Evolutionary conservation across 768 basidiomycete genomes (phyloP), one percentile per base, ranked within the genome.

Genomic region (Gautieria morchelliformis): DNA sequence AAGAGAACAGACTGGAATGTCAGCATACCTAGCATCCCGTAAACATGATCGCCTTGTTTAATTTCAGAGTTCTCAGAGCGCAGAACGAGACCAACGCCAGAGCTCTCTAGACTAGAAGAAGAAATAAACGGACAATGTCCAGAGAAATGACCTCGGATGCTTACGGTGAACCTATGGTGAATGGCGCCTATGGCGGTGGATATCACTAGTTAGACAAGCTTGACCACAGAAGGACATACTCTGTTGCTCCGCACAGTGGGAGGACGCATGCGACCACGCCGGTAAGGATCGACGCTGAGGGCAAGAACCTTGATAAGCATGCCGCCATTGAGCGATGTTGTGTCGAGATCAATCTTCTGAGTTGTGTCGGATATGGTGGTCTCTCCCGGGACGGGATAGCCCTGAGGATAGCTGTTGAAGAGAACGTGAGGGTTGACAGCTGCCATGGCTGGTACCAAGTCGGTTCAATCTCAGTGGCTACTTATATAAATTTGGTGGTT

Each of bases 231-330:
- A 30, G 24, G 20, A 19, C 42, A 10, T 15, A 55, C 53, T 22
- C 5, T 32, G 27, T 55, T 46, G 30, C 52, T 24, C 17, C 4
- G 44, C 37, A 9, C 63, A 58, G 6, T 35, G 59, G 27, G 27
- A 27, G 27, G 27, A 8, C 71, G 63, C 78, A 82, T 78, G 35
- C 64, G 63, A 10, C 69, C 68, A 15, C 73, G 60, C 59, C 76
- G 27, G 60, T 75, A 77, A 0, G 78, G 78, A 52, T 80, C 80
- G 41, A 79, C 63, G 15, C 74, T 74, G 15, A 80, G 61, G 5
- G 70, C 72, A 15, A 83, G 71, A 0, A 72, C 73, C 65, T 82
- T 83, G 61, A 81, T 46, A 8, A 84, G 63, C 55, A 80, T 62
- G 0, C 78, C 77, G 0, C 77, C 76, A 19, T 78, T 65, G 42